Evolutionary conservation across 2,329 filamentous ascomycete genomes (phyloP).

Genomic region (Phaeosphaeria sp.): DNA sequence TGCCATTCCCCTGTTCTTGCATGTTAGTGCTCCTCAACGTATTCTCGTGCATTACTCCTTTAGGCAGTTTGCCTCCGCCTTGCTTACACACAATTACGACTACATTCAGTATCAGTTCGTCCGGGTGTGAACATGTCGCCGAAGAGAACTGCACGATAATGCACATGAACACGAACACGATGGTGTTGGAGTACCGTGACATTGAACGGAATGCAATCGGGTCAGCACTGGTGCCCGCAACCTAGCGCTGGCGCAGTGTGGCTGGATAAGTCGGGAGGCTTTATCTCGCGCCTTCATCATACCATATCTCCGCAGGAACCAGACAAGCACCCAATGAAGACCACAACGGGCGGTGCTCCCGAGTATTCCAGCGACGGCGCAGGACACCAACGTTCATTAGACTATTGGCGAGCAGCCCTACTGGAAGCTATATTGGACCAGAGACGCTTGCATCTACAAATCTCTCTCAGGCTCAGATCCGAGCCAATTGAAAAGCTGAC

Average conservation of each 20-base stretch:
- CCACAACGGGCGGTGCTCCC: slow-evolving; percentile 10
- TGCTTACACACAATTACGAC: background rate
- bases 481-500: slow-evolving; percentile 10
- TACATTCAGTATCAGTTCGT: background rate
- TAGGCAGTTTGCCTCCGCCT: background rate
- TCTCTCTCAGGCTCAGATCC: slow-evolving; percentile 2
- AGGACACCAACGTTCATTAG: background rate
- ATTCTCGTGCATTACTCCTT: background rate
- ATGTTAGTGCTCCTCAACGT: background rate
- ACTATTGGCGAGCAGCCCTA: slow-evolving; percentile 17
- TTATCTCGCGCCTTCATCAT: background rate
- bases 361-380: background rate
- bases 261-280: background rate
- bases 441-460: background rate
- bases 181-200: background rate
- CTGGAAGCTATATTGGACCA: background rate
- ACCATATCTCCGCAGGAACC: background rate
- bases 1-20: background rate
- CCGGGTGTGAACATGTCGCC: background rate
- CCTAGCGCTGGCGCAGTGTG: background rate
- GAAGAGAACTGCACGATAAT: background rate
- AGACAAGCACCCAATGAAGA: slow-evolving; percentile 8
- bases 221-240: background rate
- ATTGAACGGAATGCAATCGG: background rate
- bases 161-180: background rate